Conservation (phyloP, 306 rosid species). For the Quercus engelmannii region DNA sequence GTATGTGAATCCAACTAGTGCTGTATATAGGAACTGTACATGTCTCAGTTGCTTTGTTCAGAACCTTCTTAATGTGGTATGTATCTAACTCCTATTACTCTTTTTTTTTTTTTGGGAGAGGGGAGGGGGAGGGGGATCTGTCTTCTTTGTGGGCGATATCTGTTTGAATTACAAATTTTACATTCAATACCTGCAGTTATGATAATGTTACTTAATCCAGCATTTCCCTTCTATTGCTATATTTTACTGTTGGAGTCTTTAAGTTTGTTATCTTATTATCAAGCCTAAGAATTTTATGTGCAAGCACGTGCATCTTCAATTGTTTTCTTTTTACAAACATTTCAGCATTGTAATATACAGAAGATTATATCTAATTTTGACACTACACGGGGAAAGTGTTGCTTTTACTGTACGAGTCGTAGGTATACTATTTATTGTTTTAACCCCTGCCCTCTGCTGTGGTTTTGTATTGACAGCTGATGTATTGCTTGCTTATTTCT, state of each 20-base stretch:
- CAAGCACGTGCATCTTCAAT: slow-evolving; percentile 4
- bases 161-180: background rate
- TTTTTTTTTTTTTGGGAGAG: background rate
- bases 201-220: slow-evolving; percentile 1
- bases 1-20: slow-evolving; percentile 77
- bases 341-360: background rate
- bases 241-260: background rate
- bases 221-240: background rate
- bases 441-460: background rate
- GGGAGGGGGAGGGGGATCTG: background rate
- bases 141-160: background rate
- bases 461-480: background rate
- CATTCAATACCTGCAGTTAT: background rate
- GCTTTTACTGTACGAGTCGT: background rate
- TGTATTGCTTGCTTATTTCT: slow-evolving; percentile 1
- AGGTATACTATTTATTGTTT: background rate
- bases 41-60: slow-evolving; percentile 79
- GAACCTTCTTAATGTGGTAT: slow-evolving; percentile 69
- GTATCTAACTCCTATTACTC: slow-evolving; percentile 2
- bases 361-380: background rate
- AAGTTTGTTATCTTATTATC: background rate
- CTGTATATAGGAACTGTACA: slow-evolving; percentile 66
- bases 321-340: background rate
- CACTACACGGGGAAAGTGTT: background rate
- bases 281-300: slow-evolving; percentile 3